A percentile compares a stretch with the other conserved stretches of the same genome.
phyloP scores from a whole-genome alignment of 164 flowering plant species.

The Euptelea pleiosperma region DNA sequence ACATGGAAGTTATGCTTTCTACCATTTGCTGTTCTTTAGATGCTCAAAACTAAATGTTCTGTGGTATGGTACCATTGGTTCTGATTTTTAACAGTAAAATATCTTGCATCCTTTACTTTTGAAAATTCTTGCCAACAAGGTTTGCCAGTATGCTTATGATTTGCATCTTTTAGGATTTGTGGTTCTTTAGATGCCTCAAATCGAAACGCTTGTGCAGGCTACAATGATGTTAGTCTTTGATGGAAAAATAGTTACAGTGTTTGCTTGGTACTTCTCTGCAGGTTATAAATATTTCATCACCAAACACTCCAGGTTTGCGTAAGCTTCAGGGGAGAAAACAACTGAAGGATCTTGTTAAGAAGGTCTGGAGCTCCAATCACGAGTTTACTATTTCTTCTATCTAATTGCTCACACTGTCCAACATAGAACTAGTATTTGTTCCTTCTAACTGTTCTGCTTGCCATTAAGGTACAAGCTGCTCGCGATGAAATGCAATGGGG shows the following conservation, averaged over 20 bases:
- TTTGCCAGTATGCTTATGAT: neutral
- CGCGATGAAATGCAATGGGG: slow-evolving; percentile 99
- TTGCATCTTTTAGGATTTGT: neutral
- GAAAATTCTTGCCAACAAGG: too few species aligned
- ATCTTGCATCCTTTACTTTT: too few species aligned
- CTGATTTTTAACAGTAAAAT: too few species aligned
- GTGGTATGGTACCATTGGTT: too few species aligned
- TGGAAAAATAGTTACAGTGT: neutral
- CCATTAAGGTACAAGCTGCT: slow-evolving; percentile 85
- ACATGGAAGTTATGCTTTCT: too few species aligned
- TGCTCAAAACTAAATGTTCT: too few species aligned
- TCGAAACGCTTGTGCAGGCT: too few species aligned
- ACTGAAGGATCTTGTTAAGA: slow-evolving; percentile 90
- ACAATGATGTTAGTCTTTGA: neutral
- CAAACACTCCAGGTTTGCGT: slow-evolving; percentile 97
- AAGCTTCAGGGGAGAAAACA: slow-evolving; percentile 96
- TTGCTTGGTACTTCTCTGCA: slow-evolving; percentile 17
- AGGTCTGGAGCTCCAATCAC: slow-evolving; percentile 39
- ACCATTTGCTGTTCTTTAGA: too few species aligned
- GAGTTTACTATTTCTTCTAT: neutral
- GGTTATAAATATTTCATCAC: slow-evolving; percentile 98
- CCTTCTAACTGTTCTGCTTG: neutral
- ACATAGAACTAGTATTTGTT: neutral
- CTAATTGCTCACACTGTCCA: neutral
- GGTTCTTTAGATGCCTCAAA: too few species aligned